Base-by-base conservation (phyloP, 805 yeast genomes). In the Babjeviella inositovora region DNA sequence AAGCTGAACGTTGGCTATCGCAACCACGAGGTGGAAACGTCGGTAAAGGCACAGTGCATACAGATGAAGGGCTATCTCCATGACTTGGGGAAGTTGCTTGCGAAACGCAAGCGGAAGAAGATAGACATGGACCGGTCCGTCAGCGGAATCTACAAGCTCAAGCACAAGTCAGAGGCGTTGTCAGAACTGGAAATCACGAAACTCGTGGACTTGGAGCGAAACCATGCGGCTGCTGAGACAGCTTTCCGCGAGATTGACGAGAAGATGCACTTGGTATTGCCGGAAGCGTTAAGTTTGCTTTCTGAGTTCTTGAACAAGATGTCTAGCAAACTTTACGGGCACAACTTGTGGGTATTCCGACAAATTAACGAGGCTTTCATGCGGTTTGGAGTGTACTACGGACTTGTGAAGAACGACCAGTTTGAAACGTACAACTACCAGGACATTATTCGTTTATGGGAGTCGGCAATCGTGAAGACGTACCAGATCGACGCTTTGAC, bases 241-340 rank as follows among this genome's bases (percentile, higher is more conserved):
- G 35, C 44, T 5, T 62, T 41, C 28, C 32, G 35, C 9, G 50
- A 50, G 11, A 31, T 57, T 11, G 57, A 60, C 31, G 45, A 43
- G 11, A 59, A 57, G 25, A 37, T 53, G n/a, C 49, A 47, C 23
- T 21, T 51, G 4, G 33, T 57, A 3, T 38, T 63, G 5, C 74
- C 74, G 2, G 65, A 62, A 31, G 48, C 53, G 4, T 35, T 61
- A 22, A 41, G 47, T 3, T 47, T 54, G 10, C 32, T 64, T 21
- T 63, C 65, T 17, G 74, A 66, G 32, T 64, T 63, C 28, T 38
- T 64, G 7, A 60, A 52, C 21, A 45, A 47, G 24, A 27, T 65
- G 8, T 41, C 61, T 1, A 40, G 51, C 22, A 45, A 53, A 30
- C 25, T 53, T 1, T 36, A 60, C 18, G 50, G 44, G 30, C 47